Percentiles rank a stretch among this genome's conserved stretches.
These are phyloP conservation scores for Hyphopichia pseudoburtonii DNA, from an alignment of 1,139 yeast species.

Conservation along the genomic window DNA sequence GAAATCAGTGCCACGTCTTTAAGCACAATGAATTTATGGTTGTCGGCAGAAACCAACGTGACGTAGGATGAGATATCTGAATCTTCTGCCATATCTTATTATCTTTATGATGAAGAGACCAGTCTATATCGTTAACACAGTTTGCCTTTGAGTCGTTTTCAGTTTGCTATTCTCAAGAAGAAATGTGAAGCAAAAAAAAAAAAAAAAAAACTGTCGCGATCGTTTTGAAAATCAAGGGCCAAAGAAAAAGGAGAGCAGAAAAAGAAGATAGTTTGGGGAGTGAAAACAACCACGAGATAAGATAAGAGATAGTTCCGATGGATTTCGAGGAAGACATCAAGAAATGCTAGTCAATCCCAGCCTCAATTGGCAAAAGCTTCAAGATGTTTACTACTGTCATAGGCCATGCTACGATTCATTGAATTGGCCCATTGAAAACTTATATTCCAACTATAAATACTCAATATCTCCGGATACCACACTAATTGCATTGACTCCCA, in stretches of 20 bases:
- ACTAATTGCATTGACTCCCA: slow-evolving; percentile 38
- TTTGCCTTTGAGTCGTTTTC: neutral
- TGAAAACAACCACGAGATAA: too few species aligned
- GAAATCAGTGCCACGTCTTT: slow-evolving; percentile 83
- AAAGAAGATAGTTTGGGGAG: too few species aligned
- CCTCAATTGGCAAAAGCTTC: slow-evolving; percentile 62
- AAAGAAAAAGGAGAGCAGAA: too few species aligned
- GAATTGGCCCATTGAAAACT: slow-evolving; percentile 36
- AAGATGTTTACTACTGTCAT: slow-evolving; percentile 59
- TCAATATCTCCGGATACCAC: slow-evolving; percentile 32
- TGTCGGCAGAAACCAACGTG: slow-evolving; percentile 75
- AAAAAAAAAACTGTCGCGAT: too few species aligned
- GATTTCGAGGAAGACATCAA: too few species aligned
- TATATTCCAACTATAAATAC: slow-evolving; percentile 28
- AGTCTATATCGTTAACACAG: too few species aligned
- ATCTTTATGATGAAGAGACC: too few species aligned
- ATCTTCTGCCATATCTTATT: neutral
- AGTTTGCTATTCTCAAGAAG: too few species aligned
- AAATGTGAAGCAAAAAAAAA: neutral
- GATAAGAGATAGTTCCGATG: too few species aligned
- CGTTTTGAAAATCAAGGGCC: too few species aligned
- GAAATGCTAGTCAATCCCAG: slow-evolving; percentile 41
- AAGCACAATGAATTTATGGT: slow-evolving; percentile 60
- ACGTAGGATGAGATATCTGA: slow-evolving; percentile 33
- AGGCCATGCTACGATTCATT: slow-evolving; percentile 43